Base-by-base conservation (phyloP, 2,329 filamentous ascomycete genomes). In the Trichoderma gracile region DNA sequence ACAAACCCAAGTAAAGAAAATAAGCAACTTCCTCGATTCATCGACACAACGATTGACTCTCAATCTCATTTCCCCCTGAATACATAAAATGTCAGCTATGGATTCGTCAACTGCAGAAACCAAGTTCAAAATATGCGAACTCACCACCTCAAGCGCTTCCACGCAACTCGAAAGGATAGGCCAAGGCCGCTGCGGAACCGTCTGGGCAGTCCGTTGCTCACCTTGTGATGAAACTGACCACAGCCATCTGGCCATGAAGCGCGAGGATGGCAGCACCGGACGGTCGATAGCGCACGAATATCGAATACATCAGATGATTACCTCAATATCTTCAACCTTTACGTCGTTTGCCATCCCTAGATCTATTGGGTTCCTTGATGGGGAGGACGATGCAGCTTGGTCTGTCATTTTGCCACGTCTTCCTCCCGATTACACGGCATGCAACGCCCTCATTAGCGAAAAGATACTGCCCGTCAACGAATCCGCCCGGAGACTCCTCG, bases 381-480 rank as follows among this genome's bases (percentile, higher is more conserved):
- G 21, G 2, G 10, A 66, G 9, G 68, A 66, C 1, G 17, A 14
- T 7, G 6, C 55, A 38, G 21, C 14, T 10, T 69, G 70, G 71
- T 23, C 59, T 5, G 9, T n/a, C 8, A 67, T 73, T 12, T 56
- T 73, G 4, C 53, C 66, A 8, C 66, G 65, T 1, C 64, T 75
- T 2, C 70, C 72, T 1, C 17, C 54, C 0, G 64, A 56, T 0
- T 73, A 68, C 25, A 67, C 61, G 1, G 9, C 68, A 1, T 73
- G 72, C 56, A 71, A 74, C 19, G 71, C 71, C 7, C 62, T 76
- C 8, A 47, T 75, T n/a, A 71, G 68, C 15, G 71, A 76, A 49
- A 70, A 72, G 8, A 74, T 74, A n/a, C 66, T 67, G 1, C 67
- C 73, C 0, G 40, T 74, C 9, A 55, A 66, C 0, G 54, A 59